Conservation (phyloP, 2,329 filamentous ascomycete genomes). For the Calonectria fujianensis region DNA sequence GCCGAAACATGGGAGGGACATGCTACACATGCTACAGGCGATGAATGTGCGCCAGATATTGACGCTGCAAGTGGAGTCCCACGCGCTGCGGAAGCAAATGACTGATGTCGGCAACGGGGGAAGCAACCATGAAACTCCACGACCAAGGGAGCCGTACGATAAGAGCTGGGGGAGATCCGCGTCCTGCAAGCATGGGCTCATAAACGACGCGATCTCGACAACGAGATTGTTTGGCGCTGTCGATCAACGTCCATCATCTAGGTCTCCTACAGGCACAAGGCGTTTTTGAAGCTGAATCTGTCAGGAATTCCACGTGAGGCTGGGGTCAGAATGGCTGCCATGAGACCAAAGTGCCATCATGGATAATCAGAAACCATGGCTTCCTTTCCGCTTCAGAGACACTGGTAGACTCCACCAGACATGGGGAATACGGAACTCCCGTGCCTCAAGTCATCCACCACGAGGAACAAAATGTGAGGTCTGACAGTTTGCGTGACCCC, state of each 20-base stretch:
- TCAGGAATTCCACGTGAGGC: conserved; percentile 5
- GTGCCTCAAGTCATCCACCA: conserved; percentile 31
- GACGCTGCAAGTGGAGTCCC: conserved; percentile 10
- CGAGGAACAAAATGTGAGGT: conserved; percentile 23
- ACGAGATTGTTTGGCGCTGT: background rate
- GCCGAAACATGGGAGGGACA: conserved; percentile 41
- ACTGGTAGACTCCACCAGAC: conserved; percentile 20
- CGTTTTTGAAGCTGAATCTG: background rate
- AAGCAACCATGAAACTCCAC: conserved; percentile 28
- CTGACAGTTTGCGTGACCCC: conserved; percentile 37
- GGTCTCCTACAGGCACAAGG: background rate
- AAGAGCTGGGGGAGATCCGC: conserved; percentile 26
- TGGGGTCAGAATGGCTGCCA: conserved; percentile 6
- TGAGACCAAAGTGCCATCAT: conserved; percentile 30
- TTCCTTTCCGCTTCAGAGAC: conserved; percentile 28
- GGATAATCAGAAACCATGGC: conserved; percentile 30
- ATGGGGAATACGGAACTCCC: conserved; percentile 16
- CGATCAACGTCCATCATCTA: conserved; percentile 17
- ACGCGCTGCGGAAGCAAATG: conserved; percentile 22
- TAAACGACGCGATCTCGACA: conserved; percentile 45
- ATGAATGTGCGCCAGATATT: conserved; percentile 26
- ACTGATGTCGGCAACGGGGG: background rate
- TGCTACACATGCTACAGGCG: conserved; percentile 38
- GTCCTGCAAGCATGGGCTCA: conserved; percentile 40
- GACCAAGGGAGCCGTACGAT: conserved; percentile 23